Evolutionary conservation across 306 rosid species (phyloP).

Genomic region (Myrica gale): DNA sequence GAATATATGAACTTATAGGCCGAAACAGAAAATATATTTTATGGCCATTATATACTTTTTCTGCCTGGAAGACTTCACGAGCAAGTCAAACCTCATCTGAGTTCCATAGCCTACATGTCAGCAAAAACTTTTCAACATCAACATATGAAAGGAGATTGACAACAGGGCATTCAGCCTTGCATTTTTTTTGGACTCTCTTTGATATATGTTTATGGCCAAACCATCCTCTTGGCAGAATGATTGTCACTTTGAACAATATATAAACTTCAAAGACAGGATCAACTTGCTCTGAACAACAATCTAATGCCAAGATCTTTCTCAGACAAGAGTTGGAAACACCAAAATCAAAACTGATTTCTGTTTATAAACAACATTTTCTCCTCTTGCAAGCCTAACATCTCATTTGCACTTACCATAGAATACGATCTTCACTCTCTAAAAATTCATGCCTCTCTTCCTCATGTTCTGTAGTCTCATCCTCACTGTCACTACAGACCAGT

Average conservation of each 20-base stretch:
- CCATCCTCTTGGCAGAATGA: background rate
- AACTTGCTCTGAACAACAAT: background rate
- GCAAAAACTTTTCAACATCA: background rate
- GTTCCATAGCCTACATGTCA: background rate
- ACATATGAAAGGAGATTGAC: background rate
- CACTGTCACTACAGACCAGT: slow-evolving; percentile 89
- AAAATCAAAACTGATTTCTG: background rate
- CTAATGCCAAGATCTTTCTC: background rate
- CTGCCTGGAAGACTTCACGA: background rate
- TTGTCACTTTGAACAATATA: background rate
- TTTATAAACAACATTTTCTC: slow-evolving; percentile 5
- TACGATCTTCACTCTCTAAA: slow-evolving; percentile 72
- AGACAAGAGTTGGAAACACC: background rate
- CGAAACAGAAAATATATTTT: background rate
- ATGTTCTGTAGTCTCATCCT: slow-evolving; percentile 76
- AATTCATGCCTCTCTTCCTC: slow-evolving; percentile 86
- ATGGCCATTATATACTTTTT: background rate
- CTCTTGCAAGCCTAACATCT: slow-evolving; percentile 19
- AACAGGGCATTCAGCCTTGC: background rate
- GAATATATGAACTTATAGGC: slow-evolving; percentile 4
- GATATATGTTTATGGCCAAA: background rate
- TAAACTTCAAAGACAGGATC: background rate
- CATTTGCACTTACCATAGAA: slow-evolving; percentile 58
- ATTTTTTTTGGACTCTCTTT: background rate
- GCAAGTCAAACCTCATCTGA: background rate